A percentile compares a stretch with the other conserved stretches of the same genome.
These are phyloP conservation scores for Ascochyta koolunga DNA, from an alignment of 2,329 filamentous ascomycete genomes.

Conservation along the genomic window DNA sequence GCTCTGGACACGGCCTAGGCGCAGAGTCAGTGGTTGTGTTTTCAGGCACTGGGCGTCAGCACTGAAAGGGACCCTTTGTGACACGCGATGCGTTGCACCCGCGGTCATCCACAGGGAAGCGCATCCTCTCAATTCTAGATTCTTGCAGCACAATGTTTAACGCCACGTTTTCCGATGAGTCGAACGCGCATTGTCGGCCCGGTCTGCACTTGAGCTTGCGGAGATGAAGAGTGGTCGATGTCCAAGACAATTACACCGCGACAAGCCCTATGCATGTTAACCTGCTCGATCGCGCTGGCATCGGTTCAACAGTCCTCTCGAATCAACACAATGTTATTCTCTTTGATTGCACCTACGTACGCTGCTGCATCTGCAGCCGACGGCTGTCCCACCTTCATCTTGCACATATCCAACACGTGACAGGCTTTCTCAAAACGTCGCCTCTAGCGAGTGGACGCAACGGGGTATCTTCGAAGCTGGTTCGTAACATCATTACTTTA, in stretches of 20 bases:
- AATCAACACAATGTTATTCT: neutral
- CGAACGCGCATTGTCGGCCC: slow-evolving; percentile 1
- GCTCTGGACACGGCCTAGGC: slow-evolving; percentile 2
- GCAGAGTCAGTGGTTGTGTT: slow-evolving; percentile 7
- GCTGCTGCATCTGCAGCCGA: slow-evolving; percentile 2
- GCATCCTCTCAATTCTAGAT: slow-evolving; percentile 10
- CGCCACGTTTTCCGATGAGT: neutral
- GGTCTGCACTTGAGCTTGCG: neutral
- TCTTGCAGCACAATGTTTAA: slow-evolving; percentile 3
- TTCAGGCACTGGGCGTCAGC: slow-evolving; percentile 4
- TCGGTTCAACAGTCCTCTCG: neutral
- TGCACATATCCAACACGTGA: slow-evolving; percentile 9
- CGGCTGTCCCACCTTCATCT: slow-evolving; percentile 1
- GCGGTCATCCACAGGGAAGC: neutral
- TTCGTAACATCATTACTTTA: slow-evolving; percentile 30
- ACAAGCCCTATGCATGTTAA: neutral
- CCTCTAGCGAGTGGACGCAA: slow-evolving; percentile 28
- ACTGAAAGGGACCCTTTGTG: slow-evolving; percentile 5
- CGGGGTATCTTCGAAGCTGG: slow-evolving; percentile 35
- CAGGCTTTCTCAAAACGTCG: neutral
- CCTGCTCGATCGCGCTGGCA: too few species aligned
- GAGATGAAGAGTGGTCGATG: slow-evolving; percentile 15
- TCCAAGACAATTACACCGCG: neutral
- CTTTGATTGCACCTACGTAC: slow-evolving; percentile 2
- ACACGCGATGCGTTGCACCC: neutral